Percentiles rank a stretch among this genome's conserved stretches.
These are phyloP conservation scores for Penicillium paradoxum DNA, from an alignment of 495 filamentous ascomycete species.

Conservation along the genomic window DNA sequence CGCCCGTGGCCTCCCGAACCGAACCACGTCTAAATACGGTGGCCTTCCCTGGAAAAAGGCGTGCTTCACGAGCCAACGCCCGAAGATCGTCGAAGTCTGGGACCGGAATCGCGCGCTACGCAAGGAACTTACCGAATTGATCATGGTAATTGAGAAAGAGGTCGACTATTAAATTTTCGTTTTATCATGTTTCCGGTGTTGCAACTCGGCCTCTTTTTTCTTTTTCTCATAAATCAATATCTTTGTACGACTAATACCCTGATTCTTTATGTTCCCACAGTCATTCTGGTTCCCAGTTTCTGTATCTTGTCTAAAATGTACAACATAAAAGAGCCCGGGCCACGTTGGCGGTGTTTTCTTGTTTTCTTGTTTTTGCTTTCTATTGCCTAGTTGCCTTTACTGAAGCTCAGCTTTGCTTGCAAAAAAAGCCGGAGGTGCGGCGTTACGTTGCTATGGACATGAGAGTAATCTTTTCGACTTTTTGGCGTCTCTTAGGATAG, in stretches of 20 bases:
- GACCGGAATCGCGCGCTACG: slow-evolving; percentile 42
- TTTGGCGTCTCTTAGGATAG: slow-evolving; percentile 22
- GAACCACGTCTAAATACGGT: slow-evolving; percentile 28
- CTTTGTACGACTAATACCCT: slow-evolving; percentile 26
- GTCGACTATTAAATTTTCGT: slow-evolving; percentile 31
- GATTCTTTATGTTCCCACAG: slow-evolving; percentile 4
- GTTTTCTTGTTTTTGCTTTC: neutral
- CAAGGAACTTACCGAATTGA: slow-evolving; percentile 41
- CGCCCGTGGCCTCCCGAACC: slow-evolving; percentile 61
- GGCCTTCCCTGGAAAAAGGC: slow-evolving; percentile 40
- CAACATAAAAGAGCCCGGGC: neutral
- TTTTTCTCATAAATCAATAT: slow-evolving; percentile 13
- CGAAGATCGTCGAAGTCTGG: slow-evolving; percentile 42
- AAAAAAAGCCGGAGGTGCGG: slow-evolving; percentile 14
- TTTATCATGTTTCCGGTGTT: neutral
- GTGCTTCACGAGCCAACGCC: slow-evolving; percentile 37
- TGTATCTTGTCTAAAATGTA: slow-evolving; percentile 2
- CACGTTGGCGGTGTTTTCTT: slow-evolving; percentile 2
- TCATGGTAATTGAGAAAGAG: slow-evolving; percentile 43
- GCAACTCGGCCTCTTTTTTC: slow-evolving; percentile 1
- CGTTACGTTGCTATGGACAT: slow-evolving; percentile 13
- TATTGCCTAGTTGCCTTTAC: neutral
- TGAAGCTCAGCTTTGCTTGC: slow-evolving; percentile 2
- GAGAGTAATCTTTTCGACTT: slow-evolving; percentile 15
- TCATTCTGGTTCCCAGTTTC: neutral